phyloP scores from a whole-genome alignment of 768 basidiomycete genomes.

The Sistotremastrum niveocremeum region DNA sequence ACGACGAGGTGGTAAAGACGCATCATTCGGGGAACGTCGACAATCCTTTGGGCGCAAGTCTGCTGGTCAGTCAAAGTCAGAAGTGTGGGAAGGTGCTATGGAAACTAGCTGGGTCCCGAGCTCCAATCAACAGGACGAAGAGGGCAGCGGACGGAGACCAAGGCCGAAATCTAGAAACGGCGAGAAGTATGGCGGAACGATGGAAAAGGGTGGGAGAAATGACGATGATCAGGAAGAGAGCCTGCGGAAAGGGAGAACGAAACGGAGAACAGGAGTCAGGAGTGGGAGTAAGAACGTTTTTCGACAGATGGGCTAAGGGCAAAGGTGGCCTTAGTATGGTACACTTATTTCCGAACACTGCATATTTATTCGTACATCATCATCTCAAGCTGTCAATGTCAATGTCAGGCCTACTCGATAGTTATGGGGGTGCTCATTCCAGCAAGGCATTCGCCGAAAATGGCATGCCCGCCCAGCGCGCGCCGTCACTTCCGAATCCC shows the following conservation, averaged over 20 bases:
- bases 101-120: constrained; percentile 64
- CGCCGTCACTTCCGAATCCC: too few species aligned
- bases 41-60: background rate
- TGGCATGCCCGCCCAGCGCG: too few species aligned
- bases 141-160: constrained; percentile 19
- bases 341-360: too few species aligned
- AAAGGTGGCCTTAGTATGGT: too few species aligned
- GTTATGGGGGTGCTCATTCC: too few species aligned
- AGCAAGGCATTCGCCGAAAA: too few species aligned
- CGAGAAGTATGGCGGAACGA: constrained; percentile 74
- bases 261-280: constrained; percentile 63
- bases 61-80: background rate
- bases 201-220: constrained; percentile 67
- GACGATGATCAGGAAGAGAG: constrained; percentile 30
- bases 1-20: constrained; percentile 9
- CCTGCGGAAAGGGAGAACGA: constrained; percentile 66
- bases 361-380: too few species aligned
- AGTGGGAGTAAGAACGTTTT: constrained; percentile 89
- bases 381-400: too few species aligned
- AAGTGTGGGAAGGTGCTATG: constrained; percentile 44
- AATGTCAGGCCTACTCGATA: too few species aligned
- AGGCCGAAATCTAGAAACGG: constrained; percentile 32
- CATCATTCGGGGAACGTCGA: constrained; percentile 8
- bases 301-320: constrained; percentile 6
- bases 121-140: constrained; percentile 10